Conservation (phyloP, 2,329 filamentous ascomycete genomes). For the Xylaria sp. region DNA sequence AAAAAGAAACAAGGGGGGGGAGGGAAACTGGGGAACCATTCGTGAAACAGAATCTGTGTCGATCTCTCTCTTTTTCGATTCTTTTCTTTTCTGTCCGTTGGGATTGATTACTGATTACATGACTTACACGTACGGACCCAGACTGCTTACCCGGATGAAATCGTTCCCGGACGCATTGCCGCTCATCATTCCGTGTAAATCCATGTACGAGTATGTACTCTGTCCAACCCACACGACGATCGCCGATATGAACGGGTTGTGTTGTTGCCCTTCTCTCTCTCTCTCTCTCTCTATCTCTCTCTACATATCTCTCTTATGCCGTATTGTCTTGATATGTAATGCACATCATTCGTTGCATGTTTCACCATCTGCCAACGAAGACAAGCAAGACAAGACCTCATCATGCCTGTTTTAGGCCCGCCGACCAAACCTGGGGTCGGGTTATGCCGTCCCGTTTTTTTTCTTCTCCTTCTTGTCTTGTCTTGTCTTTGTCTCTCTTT, state of each 20-base stretch:
- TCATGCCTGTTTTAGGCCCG: constrained; percentile 8
- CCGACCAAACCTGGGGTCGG: constrained; percentile 13
- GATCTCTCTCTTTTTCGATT: too few species aligned
- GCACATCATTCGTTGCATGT: not conserved
- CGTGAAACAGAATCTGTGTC: too few species aligned
- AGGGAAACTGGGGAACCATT: too few species aligned
- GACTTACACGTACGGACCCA: too few species aligned
- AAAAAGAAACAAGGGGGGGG: too few species aligned
- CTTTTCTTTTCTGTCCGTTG: too few species aligned
- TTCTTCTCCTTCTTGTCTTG: not conserved
- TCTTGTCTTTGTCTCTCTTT: too few species aligned
- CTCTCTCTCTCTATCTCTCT: too few species aligned
- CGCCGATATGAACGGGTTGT: not conserved
- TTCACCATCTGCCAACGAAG: constrained; percentile 1
- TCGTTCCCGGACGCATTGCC: constrained; percentile 7
- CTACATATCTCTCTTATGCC: not conserved
- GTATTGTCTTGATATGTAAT: not conserved
- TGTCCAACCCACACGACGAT: not conserved
- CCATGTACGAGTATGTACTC: not conserved
- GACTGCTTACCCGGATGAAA: not conserved
- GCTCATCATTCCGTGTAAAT: not conserved
- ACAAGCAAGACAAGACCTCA: constrained; percentile 4
- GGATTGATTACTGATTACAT: too few species aligned
- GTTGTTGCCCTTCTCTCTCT: too few species aligned
- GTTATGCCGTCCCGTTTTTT: constrained; percentile 11